Base-by-base conservation (phyloP, 2,329 filamentous ascomycete genomes). In the Claviceps arundinis region DNA sequence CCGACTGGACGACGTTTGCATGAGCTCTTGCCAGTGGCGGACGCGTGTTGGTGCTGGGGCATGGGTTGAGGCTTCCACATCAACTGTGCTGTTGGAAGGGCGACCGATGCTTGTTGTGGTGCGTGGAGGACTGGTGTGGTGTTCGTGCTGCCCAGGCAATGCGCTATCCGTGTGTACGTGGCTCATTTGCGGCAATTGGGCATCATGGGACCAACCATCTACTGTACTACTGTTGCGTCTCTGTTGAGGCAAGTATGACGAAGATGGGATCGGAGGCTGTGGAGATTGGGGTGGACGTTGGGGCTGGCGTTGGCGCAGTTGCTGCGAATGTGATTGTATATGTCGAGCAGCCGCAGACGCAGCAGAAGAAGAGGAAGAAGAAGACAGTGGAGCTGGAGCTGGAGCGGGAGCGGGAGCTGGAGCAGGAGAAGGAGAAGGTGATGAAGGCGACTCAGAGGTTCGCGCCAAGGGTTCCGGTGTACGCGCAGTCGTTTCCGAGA, bases 401-500 rank as follows among this genome's bases (percentile, higher is more conserved):
- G 26, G 2, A 9, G 26, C 37, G n/a, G n/a, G n/a, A n/a, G n/a
- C n/a, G n/a, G 38, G 38, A n/a, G 40, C n/a, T 13, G 40, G 8
- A 30, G 26, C 26, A 3, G 26, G 2, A 9, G 26, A 14, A 19
- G 17, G 5, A 26, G 30, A 17, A 19, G 3, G 58, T 38, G 60
- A 44, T 38, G 60, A 41, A 7, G 59, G 45, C 34, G 59, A 64
- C 30, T 74, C 71, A 3, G 72, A 71, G 7, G 70, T 72, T 51
- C 70, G 69, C 8, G 61, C 46, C 13, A 60, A 52, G 11, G 60
- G 66, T n/a, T 75, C 71, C 2, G 73, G 72, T 8, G 73, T 72
- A 50, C 70, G 69, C 4, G 71, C 70, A 5, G 71, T 70, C 16
- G 71, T 70, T 53, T 80, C 80, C 2, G 77, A 76, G 6, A 76